Conservation (phyloP, 108 stramenopile species). For the Nitzschia palea region DNA sequence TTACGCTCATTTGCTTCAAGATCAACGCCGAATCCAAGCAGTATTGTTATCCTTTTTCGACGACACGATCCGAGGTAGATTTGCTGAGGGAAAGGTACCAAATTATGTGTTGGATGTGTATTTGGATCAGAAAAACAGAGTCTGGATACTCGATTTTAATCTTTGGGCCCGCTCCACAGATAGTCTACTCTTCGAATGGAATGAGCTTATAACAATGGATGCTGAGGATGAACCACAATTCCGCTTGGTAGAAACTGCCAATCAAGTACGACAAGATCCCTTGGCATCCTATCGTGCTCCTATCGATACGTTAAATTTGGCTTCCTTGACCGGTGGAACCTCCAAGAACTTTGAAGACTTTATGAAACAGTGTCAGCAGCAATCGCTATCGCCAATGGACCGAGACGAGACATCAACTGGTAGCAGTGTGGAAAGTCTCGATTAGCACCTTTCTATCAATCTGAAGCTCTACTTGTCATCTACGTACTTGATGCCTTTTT, state of each 20-base stretch:
- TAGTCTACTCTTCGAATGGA: constrained; percentile 79
- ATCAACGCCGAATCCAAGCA: constrained; percentile 13
- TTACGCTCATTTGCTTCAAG: constrained; percentile 59
- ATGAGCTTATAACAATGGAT: constrained; percentile 59
- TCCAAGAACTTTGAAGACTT: constrained; percentile 63
- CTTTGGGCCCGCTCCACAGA: constrained; percentile 75
- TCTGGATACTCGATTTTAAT: constrained; percentile 91
- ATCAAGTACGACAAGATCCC: constrained; percentile 74
- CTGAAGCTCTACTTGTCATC: no score
- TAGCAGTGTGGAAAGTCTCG: no score
- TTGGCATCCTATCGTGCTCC: constrained; percentile 83
- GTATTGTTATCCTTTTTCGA: constrained; percentile 61
- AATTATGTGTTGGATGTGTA: constrained; percentile 82
- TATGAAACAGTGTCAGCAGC: constrained; percentile 74
- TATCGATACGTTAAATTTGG: constrained; percentile 72
- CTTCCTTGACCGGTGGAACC: constrained; percentile 36
- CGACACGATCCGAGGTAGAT: constrained; percentile 40
- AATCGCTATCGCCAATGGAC: constrained; percentile 31
- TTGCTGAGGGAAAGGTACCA: constrained; percentile 34
- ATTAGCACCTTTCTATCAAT: no score
- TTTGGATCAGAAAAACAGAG: constrained; percentile 74
- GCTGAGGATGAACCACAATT: constrained; percentile 27
- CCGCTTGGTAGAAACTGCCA: constrained; percentile 66
- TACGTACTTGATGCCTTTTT: no score
- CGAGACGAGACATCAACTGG: background rate